phyloP scores from a whole-genome alignment of 352 stramenopile species.

The Globisporangium uncinulatum region DNA sequence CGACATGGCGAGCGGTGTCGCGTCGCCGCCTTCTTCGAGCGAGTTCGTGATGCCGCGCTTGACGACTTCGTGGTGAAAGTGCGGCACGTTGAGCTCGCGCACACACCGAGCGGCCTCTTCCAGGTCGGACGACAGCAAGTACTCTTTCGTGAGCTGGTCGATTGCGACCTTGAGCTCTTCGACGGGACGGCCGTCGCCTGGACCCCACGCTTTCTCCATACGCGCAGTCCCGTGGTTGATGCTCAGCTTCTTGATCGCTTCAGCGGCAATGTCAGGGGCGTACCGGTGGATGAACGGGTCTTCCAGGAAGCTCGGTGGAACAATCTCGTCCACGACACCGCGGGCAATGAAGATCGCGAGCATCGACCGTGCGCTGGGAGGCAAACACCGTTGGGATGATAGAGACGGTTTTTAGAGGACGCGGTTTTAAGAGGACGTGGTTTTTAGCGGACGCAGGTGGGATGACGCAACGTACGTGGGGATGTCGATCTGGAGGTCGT shows the following conservation, averaged over 20 bases:
- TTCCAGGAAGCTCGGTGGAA: conserved; percentile 96
- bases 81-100: conserved; percentile 91
- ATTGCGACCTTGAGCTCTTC: conserved; percentile 93
- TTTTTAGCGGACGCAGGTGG: neutral
- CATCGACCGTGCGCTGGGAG: conserved; percentile 76
- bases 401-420: neutral
- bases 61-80: conserved; percentile 98
- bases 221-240: conserved; percentile 94
- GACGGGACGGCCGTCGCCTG: conserved; percentile 87
- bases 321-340: conserved; percentile 97
- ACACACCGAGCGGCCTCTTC: conserved; percentile 91
- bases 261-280: conserved; percentile 92
- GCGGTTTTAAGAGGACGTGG: neutral
- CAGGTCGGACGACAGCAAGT: conserved; percentile 92
- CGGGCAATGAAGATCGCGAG: conserved; percentile 96
- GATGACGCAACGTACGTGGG: conserved; percentile 43
- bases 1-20: conserved; percentile 49
- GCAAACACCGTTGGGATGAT: too few relatives aligned
- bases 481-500: conserved; percentile 96
- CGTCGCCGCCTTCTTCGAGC: conserved; percentile 42
- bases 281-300: conserved; percentile 94
- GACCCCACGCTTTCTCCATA: conserved; percentile 97
- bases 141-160: conserved; percentile 96
- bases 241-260: conserved; percentile 95
- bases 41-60: conserved; percentile 71